Conservation (phyloP, 495 filamentous ascomycete species). For the Podospora anserina region DNA sequence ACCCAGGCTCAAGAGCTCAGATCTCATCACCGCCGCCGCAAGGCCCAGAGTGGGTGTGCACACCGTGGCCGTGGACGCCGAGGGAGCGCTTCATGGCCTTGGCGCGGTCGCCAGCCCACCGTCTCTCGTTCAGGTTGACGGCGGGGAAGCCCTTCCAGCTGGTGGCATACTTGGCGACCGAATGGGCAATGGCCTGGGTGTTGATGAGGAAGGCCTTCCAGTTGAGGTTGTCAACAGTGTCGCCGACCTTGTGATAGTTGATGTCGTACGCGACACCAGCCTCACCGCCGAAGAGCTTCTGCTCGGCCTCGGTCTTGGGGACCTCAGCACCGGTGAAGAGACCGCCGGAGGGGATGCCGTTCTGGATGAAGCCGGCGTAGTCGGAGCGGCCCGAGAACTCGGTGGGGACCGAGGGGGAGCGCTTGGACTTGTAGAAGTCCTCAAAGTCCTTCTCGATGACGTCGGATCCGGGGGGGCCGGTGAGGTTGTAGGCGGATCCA, state of each 20-base stretch:
- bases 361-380: conserved; percentile 64
- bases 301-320: conserved; percentile 60
- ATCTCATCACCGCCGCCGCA: conserved; percentile 20
- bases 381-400: conserved; percentile 64
- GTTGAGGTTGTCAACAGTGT: conserved; percentile 59
- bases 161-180: conserved; percentile 59
- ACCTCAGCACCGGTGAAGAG: conserved; percentile 68
- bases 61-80: conserved; percentile 1
- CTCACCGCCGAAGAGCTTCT: conserved; percentile 55
- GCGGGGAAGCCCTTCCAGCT: conserved; percentile 41
- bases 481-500: conserved; percentile 57
- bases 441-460: conserved; percentile 62
- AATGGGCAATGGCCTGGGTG: conserved; percentile 58
- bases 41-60: conserved; percentile 18
- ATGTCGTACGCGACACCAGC: conserved; percentile 58
- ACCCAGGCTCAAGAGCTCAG: background rate
- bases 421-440: conserved; percentile 51
- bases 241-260: conserved; percentile 61
- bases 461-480: conserved; percentile 61
- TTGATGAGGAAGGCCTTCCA: conserved; percentile 59
- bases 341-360: conserved; percentile 61
- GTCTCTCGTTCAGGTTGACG: conserved; percentile 9
- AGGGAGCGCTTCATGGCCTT: conserved; percentile 15
- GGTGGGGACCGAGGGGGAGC: conserved; percentile 46
- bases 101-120: conserved; percentile 21